phyloP scores from a whole-genome alignment of 306 rosid species.

The Ziziphus jujuba region DNA sequence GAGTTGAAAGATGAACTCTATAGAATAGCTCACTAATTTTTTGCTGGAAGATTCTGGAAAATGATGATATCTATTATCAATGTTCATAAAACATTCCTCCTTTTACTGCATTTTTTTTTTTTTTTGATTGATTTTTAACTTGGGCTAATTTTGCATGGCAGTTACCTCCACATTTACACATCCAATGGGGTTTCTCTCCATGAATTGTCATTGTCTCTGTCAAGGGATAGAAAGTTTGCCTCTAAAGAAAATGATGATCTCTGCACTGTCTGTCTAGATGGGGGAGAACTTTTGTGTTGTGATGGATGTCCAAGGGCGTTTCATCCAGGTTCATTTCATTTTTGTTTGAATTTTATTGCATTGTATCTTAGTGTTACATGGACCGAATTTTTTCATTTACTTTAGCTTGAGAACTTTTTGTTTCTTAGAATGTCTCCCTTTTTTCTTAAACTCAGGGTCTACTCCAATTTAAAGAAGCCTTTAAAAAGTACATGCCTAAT shows the following conservation, averaged over 20 bases:
- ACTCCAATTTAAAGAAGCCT: neutral
- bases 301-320: constrained; percentile 93
- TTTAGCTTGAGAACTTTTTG: neutral
- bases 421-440: neutral
- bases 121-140: constrained; percentile 13
- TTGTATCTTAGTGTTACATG: neutral
- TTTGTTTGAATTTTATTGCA: neutral
- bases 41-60: constrained; percentile 5
- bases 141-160: constrained; percentile 38
- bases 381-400: neutral
- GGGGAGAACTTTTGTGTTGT: constrained; percentile 88
- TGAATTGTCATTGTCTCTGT: constrained; percentile 71
- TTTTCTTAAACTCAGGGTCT: neutral
- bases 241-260: constrained; percentile 70
- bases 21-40: constrained; percentile 2
- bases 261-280: constrained; percentile 75
- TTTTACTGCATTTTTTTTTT: neutral
- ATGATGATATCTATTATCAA: neutral
- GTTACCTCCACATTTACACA: constrained; percentile 85
- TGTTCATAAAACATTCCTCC: too few species aligned
- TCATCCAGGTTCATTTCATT: constrained; percentile 59
- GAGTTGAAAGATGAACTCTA: constrained; percentile 1
- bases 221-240: constrained; percentile 57
- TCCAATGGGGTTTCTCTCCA: constrained; percentile 93
- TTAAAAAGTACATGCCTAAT: too few species aligned